Evolutionary conservation across 1,284 basidiomycete genomes (phyloP).

Genomic region (Marasmius fiardii): DNA sequence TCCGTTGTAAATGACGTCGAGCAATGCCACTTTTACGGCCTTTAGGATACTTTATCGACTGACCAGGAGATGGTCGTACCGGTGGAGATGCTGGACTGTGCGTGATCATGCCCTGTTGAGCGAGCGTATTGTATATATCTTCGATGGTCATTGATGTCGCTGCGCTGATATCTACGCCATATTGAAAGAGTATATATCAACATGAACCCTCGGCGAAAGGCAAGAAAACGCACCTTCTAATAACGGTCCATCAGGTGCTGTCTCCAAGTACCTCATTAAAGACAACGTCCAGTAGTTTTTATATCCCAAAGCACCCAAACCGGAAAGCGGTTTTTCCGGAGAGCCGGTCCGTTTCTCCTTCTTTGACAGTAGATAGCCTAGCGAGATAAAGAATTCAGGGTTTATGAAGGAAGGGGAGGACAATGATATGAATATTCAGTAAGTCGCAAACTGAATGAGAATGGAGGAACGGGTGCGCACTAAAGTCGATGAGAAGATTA

Average conservation of each 20-base stretch:
- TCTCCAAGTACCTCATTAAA: conserved; percentile 79
- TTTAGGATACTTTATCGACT: conserved; percentile 70
- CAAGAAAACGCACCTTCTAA: conserved; percentile 64
- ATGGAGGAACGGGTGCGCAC: conserved; percentile 50
- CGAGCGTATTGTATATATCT: conserved; percentile 82
- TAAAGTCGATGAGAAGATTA: conserved; percentile 93
- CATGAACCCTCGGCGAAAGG: conserved; percentile 18
- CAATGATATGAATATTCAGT: neutral
- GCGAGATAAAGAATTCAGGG: neutral
- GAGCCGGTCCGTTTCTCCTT: conserved; percentile 88
- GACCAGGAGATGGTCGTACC: conserved; percentile 66
- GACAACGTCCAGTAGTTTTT: conserved; percentile 94
- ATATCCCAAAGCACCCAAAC: conserved; percentile 88
- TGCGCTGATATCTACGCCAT: conserved; percentile 71
- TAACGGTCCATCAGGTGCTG: conserved; percentile 55
- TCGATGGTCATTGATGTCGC: conserved; percentile 91
- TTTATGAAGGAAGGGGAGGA: neutral
- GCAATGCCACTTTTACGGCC: conserved; percentile 61
- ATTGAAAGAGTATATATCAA: conserved; percentile 9
- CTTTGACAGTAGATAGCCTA: conserved; percentile 94
- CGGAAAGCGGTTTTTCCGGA: conserved; percentile 91
- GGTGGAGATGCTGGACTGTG: conserved; percentile 47
- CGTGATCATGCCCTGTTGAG: conserved; percentile 76
- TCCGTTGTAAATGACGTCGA: conserved; percentile 58
- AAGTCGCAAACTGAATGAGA: neutral